phyloP scores from a whole-genome alignment of 106 monocot genomes.

The Acorus calamus region DNA sequence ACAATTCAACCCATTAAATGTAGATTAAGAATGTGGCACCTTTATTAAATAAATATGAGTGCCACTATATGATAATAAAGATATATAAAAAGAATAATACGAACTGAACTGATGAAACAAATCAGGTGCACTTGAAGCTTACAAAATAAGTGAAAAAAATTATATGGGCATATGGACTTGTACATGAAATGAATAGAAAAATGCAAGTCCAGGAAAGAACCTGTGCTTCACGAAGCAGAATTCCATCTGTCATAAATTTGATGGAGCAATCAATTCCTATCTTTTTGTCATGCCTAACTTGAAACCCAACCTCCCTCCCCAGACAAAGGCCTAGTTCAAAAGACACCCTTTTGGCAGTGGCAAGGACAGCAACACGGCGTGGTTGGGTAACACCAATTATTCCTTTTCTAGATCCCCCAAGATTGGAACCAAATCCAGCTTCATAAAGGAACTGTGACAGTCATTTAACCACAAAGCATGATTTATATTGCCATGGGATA shows the following conservation, averaged over 20 bases:
- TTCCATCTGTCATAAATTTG: conserved; percentile 99
- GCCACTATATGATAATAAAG: too few species aligned
- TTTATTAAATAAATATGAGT: too few species aligned
- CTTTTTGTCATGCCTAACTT: conserved; percentile 92
- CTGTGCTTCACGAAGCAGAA: conserved; percentile 94
- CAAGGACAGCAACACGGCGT: conserved; percentile 86
- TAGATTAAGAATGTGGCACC: too few species aligned
- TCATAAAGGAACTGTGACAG: conserved; percentile 85
- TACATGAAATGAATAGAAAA: too few species aligned
- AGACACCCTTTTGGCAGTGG: conserved; percentile 86
- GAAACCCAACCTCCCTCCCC: conserved; percentile 90
- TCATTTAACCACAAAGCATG: neutral
- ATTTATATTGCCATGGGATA: too few species aligned
- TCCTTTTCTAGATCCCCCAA: conserved; percentile 42
- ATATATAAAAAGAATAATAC: too few species aligned
- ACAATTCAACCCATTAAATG: too few species aligned
- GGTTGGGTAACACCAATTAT: conserved; percentile 92
- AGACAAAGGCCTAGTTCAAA: conserved; percentile 64
- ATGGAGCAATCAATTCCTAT: conserved; percentile 65
- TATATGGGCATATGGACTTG: neutral
- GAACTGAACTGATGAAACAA: neutral
- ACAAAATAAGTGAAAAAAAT: neutral
- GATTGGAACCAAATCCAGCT: conserved; percentile 76
- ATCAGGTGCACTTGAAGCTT: neutral
- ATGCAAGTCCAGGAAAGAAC: conserved; percentile 15